Base-by-base conservation (phyloP, 129 eudicot species). In the Scalesia atractyloides region DNA sequence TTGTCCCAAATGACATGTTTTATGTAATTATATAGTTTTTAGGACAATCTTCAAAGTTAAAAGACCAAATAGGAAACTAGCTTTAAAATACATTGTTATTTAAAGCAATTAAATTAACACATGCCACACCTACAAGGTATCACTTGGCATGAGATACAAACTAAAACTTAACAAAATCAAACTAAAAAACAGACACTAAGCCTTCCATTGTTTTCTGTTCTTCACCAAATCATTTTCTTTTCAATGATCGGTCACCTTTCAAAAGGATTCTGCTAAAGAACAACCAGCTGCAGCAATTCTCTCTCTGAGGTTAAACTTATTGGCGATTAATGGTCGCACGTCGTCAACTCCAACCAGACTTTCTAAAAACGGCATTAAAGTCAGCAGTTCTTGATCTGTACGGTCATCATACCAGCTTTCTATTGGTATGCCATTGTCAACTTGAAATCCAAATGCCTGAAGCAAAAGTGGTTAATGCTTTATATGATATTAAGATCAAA, bases 401-500 rank as follows among this genome's bases (percentile, higher is more conserved):
- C 84, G 94, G 61, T 91, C 96, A 37, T 91, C 99, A 18, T 86
- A 95, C 99, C 97, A 95, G 85, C 99, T 95, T 77, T 91, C 96
- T 7, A 95, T 95, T n/a, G 99, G 99, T 75, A 95, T 91, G 47
- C 99, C 99, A 43, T 95, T 95, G 85, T 95, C 99, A 34, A 95
- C 89, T 84, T 95, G 99, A 73, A 95, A 95, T 56, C 99, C 99
- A 80, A 95, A 95, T 69, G 95, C 99, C 99, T 95, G 88, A 72
- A 80, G 19, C 10, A 66, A 52, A 34, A 34, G 68, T 16, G 4
- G 68, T 62, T 26, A 62, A n/a, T 14, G 14, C 9, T 5, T 3
- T 59, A 59, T 59, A 59, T 57, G 43, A 37, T 37, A 9, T 37
- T 19, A 19, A 5, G 36, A 9, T 56, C 7, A n/a, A 12, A 56